Evolutionary conservation across 176 grass and related monocot species (phyloP).

Genomic region (Triticum dicoccoides): DNA sequence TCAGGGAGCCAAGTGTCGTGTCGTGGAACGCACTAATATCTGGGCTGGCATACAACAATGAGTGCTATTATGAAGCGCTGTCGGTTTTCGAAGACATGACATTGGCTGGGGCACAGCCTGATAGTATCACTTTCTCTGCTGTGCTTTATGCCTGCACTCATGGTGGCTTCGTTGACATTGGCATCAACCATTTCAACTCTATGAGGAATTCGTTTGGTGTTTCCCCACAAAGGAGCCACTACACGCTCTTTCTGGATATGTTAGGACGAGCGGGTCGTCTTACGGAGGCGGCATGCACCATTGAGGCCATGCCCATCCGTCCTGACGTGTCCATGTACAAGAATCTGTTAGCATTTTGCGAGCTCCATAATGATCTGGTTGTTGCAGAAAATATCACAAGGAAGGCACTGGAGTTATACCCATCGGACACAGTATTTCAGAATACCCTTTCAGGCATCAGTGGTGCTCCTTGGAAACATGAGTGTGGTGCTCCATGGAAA

Average conservation of each 20-base stretch:
- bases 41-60: conserved; percentile 43
- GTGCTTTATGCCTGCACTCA: conserved; percentile 58
- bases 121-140: conserved; percentile 62
- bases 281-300: conserved; percentile 43
- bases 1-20: conserved; percentile 59
- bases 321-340: conserved; percentile 32
- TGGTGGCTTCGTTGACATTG: conserved; percentile 49
- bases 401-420: conserved; percentile 31
- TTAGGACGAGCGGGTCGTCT: conserved; percentile 59
- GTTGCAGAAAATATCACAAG: conserved; percentile 11
- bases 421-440: conserved; percentile 29
- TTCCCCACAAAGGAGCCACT: conserved; percentile 61
- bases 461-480: conserved; percentile 33
- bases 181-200: conserved; percentile 65
- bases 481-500: background rate
- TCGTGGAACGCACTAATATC: conserved; percentile 76
- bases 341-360: conserved; percentile 30
- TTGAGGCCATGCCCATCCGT: conserved; percentile 48
- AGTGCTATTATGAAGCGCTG: conserved; percentile 44
- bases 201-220: conserved; percentile 56
- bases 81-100: conserved; percentile 82
- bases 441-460: conserved; percentile 38
- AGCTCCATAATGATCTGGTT: conserved; percentile 19
- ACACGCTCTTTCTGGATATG: conserved; percentile 63
- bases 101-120: conserved; percentile 51